Evolutionary conservation across 176 grass and related monocot species (phyloP), one percentile per base, ranked within the genome.

Genomic region (Tuctoria greenei): DNA sequence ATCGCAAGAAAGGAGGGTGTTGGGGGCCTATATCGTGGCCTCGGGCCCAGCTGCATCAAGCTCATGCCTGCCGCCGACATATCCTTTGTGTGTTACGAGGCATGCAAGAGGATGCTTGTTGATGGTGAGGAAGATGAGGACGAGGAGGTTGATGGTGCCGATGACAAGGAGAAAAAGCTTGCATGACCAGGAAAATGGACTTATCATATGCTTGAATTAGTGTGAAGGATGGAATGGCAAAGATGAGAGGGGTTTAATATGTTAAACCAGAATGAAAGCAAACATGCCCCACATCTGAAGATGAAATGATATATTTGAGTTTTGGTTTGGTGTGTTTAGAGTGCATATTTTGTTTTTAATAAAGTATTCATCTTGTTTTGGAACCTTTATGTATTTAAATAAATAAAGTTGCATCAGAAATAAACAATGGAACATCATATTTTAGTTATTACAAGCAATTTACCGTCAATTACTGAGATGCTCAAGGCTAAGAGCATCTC

Each of bases 71-170:
- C 93, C 11, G 90, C 38, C 3, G 93, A 87, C 44, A 93, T 97
- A 63, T 93, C 93, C 23, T 97, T 97, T 79, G 88, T 97, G 93
- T 97, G 93, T 78, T 97, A 97, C 43, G 90, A 97, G 87, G 83
- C 90, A 2, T 88, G 85, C 79, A 93, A 97, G 82, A 90, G 82
- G 80, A 82, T 97, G 38, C 79, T 97, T 17, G 82, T 90, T 15
- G 90, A 92, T 17, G 31, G 86, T 6, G 77, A 89, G 34, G 72
- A 79, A 10, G 66, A 70, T 1, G 64, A 83, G 37, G 69, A n/a
- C n/a, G n/a, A 74, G 31, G 74, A 55, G 18, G 87, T 97, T 2
- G 85, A 69, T 7, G 93, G 83, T 8, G 17, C n/a, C n/a, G 58
- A 43, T 0, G 20, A 66, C 52, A 9, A 46, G 24, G 55, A 59